Conservation (phyloP, 106 monocot species). For the Allium cepa region DNA sequence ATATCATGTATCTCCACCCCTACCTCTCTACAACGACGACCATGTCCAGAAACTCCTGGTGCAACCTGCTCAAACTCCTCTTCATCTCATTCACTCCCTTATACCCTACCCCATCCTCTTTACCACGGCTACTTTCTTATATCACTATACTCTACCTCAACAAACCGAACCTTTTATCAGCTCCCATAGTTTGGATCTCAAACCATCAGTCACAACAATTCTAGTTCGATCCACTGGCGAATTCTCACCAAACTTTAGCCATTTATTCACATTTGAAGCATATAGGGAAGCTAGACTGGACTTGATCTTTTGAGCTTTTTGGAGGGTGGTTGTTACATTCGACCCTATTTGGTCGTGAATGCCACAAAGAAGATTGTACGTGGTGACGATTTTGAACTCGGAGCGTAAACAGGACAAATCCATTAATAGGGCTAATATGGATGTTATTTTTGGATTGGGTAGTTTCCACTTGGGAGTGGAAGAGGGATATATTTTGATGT, state of each 20-base stretch:
- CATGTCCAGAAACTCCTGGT: slow-evolving; percentile 46
- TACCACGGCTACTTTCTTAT: slow-evolving; percentile 9
- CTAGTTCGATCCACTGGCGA: slow-evolving; percentile 51
- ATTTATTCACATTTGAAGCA: slow-evolving; percentile 39
- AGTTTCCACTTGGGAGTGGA: too few relatives aligned
- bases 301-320: slow-evolving; percentile 31
- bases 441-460: too few relatives aligned
- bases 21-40: slow-evolving; percentile 31
- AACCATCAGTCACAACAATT: slow-evolving; percentile 41
- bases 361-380: slow-evolving; percentile 29
- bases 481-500: too few relatives aligned
- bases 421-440: too few relatives aligned
- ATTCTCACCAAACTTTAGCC: slow-evolving; percentile 37
- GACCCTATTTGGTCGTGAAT: slow-evolving; percentile 55
- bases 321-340: slow-evolving; percentile 45
- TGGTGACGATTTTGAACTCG: slow-evolving; percentile 8
- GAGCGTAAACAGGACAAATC: too few relatives aligned
- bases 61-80: slow-evolving; percentile 31
- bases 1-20: slow-evolving; percentile 36
- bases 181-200: slow-evolving; percentile 42
- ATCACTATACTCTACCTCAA: slow-evolving; percentile 30
- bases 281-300: slow-evolving; percentile 50
- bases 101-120: slow-evolving; percentile 10
- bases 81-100: slow-evolving; percentile 20
- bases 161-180: slow-evolving; percentile 52